Evolutionary conservation across 441 rosid genomes (phyloP).

Genomic region (Adansonia grandidieri): DNA sequence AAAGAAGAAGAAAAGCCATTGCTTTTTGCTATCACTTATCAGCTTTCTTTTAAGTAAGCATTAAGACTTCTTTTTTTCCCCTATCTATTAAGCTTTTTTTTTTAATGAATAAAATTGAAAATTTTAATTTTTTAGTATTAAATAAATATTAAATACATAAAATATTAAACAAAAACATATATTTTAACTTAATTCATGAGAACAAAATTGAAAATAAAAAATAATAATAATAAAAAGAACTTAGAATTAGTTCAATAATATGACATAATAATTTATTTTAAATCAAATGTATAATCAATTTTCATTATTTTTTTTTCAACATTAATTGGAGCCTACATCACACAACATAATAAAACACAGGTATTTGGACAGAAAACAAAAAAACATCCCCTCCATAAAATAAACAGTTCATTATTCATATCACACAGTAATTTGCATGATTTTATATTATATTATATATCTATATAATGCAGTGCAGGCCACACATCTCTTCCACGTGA

Average conservation of each 20-base stretch:
- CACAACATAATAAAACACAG: conserved; percentile 15
- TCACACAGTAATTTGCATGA: conserved; percentile 56
- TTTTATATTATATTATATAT: conserved; percentile 1
- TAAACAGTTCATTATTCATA: conserved; percentile 53
- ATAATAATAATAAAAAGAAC: no score
- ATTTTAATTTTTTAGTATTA: no score
- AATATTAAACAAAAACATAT: no score
- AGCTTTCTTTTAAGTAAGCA: conserved; percentile 32
- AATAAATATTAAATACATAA: no score
- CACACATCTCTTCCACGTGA: conserved; percentile 51
- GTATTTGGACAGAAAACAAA: conserved; percentile 52
- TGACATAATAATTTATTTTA: no score
- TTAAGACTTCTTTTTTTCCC: conserved; percentile 19
- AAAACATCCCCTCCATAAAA: conserved; percentile 53
- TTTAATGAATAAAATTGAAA: no score
- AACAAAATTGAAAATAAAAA: no score
- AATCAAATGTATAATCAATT: no score
- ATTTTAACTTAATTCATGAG: no score
- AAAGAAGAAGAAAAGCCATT: conserved; percentile 41
- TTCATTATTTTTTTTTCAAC: no score
- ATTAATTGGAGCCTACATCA: conserved; percentile 44
- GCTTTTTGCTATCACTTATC: conserved; percentile 63
- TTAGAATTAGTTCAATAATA: no score
- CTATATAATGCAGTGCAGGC: conserved; percentile 29
- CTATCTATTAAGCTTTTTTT: no score